Percentiles rank a stretch among this genome's conserved stretches.
These are phyloP conservation scores for Hippophae gyantsensis DNA, from an alignment of 306 rosid species.

Conservation along the genomic window DNA sequence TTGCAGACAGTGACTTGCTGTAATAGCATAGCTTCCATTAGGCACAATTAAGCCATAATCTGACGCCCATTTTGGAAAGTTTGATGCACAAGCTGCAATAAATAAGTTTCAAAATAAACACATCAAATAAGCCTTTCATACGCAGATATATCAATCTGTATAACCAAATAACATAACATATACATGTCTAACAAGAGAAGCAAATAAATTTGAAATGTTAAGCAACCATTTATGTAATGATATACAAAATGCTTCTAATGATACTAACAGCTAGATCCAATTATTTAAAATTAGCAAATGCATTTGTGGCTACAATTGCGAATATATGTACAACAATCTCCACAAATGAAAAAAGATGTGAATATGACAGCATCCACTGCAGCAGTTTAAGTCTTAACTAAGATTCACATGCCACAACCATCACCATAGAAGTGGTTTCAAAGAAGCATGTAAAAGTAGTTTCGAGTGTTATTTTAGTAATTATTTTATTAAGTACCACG, in stretches of 20 bases:
- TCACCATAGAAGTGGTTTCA: too few relatives aligned
- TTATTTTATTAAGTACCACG: too few relatives aligned
- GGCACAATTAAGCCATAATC: conserved; percentile 88
- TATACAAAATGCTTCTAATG: neutral
- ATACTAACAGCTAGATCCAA: neutral
- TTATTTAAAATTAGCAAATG: neutral
- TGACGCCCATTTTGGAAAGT: conserved; percentile 54
- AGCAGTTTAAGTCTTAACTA: too few relatives aligned
- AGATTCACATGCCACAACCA: too few relatives aligned
- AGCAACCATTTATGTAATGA: neutral
- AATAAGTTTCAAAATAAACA: conserved; percentile 4
- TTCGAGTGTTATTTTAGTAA: too few relatives aligned
- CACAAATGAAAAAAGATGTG: too few relatives aligned
- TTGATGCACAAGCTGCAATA: conserved; percentile 75
- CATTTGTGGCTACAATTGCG: too few relatives aligned
- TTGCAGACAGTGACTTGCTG: conserved; percentile 91
- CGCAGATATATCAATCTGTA: neutral
- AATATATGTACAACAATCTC: too few relatives aligned
- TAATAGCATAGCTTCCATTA: conserved; percentile 84
- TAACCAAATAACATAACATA: neutral
- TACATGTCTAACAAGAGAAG: neutral
- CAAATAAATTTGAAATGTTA: neutral
- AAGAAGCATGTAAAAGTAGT: too few relatives aligned
- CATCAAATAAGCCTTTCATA: neutral
- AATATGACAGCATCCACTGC: too few relatives aligned